Evolutionary conservation across 2,329 filamentous ascomycete species (phyloP), one percentile per base, ranked within the genome.

Genomic region (Ophiostoma piceae): DNA sequence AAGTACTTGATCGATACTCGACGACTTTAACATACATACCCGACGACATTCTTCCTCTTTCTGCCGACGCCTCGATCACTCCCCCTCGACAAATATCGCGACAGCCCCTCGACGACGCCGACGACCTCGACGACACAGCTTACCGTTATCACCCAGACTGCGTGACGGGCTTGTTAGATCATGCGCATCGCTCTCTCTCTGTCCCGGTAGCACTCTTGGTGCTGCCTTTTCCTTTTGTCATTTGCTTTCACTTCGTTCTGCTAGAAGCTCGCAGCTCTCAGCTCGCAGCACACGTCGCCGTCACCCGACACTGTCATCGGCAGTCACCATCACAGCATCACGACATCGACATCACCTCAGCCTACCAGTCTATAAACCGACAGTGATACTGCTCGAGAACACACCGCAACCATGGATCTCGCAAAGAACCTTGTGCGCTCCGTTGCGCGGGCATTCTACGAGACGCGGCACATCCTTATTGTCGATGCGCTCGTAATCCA

Each of bases 401-500:
- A 22, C 7, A 19, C 16, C 22, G n/a, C 37, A 68, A 22, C 19
- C 66, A 84, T 85, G 82, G 84, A 86, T 78, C 79, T 86, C 71
- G 84, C 84, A n/a, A 83, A 93, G 78, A 89, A 90, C 57, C 88
- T 98, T 74, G 88, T 98, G 76, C 92, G 94, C 79, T 95, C 90
- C 69, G 91, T 93, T 54, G 90, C 89, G 76, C 91, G 93, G 77
- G 89, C 92, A 70, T 96, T 97, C 82, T 96, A 95, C 80, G 86
- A 91, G 73, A 92, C 90, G 47, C 90, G 92, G 76, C 90, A 95
- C 76, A 89, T 95, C 72, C 85, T 96, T 66, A 88, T 96, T 66
- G 84, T 96, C 69, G 93, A 97, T 83, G 92, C 93, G 73, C 85
- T 97, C 74, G 89, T 94, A 77, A 87, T 92, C 70, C 93, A 97